Evolutionary conservation across 345 rosid species (phyloP), one percentile per base, ranked within the genome.

Genomic region (Eucalyptus cladocalyx): DNA sequence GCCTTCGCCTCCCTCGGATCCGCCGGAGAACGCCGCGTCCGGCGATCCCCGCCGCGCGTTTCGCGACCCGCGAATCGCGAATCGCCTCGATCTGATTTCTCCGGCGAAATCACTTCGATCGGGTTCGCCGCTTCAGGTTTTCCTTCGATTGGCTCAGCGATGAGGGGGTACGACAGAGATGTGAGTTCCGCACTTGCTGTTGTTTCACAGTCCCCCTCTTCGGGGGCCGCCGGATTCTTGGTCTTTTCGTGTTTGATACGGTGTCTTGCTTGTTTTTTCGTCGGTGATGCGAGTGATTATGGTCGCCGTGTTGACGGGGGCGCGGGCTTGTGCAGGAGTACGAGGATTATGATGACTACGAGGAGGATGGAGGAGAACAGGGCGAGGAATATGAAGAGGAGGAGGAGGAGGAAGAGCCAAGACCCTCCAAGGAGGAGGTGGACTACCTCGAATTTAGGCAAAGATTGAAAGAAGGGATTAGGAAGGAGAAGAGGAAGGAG

Each of bases 381-480:
- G 93, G 87, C 34, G 93, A 87, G 62, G 93, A 90, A 50, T 91
- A 90, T 30, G 93, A 91, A 56, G 90, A 92, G 43, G 53, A 43
- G 49, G 49, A 45, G 48, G 91, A 91, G 43, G 95, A 91, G 88
- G 97, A 93, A 92, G 94, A 91, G 34, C 90, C 90, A 15, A 91
- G 91, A 72, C 97, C 98, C 89, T 95, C 93, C 14, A 91, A 92
- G 69, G 95, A 94, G 90, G 94, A 93, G 87, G 4, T 91, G 54
- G 91, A 95, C 86, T 97, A 94, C 91, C 98, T 98, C 86, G 96
- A 91, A 60, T 91, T 94, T 48, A 95, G 99, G 69, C 94, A 94
- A 89, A 91, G 91, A 89, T 85, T 95, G 76, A 98, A 98, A 90
- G 99, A 96, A 80, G 89, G 91, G 24, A 92, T 94, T 43, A 93